These are phyloP conservation scores for Acidomyces sp. DNA, from an alignment of 495 filamentous ascomycete genomes.

Conservation along the genomic window DNA sequence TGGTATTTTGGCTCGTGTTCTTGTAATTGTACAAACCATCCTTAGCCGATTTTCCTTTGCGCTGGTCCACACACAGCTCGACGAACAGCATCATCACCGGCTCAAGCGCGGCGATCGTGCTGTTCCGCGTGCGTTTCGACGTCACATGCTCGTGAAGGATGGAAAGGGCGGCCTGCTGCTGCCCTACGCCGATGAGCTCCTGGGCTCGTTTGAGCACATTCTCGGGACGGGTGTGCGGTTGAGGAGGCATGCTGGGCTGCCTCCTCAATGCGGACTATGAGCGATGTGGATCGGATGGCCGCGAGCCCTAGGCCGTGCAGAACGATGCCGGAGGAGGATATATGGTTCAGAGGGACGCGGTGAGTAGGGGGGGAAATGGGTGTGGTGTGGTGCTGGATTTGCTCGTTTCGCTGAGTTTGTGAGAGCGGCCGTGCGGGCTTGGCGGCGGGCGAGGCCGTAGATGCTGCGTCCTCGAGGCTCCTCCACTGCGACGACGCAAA, in stretches of 20 bases:
- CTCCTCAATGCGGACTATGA: conserved; percentile 4
- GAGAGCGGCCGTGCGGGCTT: no score
- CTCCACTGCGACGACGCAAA: no score
- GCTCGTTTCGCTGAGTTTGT: no score
- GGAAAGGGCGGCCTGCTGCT: conserved; percentile 78
- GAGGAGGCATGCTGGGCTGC: conserved; percentile 74
- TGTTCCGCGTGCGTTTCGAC: conserved; percentile 92
- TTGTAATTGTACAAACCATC: conserved; percentile 99
- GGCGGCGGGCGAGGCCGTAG: no score
- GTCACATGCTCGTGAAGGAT: conserved; percentile 98
- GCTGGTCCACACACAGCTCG: conserved; percentile 87
- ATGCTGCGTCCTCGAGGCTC: no score
- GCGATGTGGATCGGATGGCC: no score
- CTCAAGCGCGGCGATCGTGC: conserved; percentile 89
- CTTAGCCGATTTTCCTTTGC: conserved; percentile 95
- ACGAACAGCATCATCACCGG: conserved; percentile 97
- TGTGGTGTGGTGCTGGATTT: no score
- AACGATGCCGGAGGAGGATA: no score
- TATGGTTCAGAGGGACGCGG: no score
- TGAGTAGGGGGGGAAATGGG: no score
- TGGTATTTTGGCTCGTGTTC: conserved; percentile 98
- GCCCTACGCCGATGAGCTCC: conserved; percentile 95
- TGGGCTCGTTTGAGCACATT: conserved; percentile 97
- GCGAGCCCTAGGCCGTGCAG: no score
- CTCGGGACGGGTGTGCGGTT: conserved; percentile 92